Evolutionary conservation across 805 yeast genomes (phyloP), one percentile per base, ranked within the genome.

Genomic region (Millerozyma miso): DNA sequence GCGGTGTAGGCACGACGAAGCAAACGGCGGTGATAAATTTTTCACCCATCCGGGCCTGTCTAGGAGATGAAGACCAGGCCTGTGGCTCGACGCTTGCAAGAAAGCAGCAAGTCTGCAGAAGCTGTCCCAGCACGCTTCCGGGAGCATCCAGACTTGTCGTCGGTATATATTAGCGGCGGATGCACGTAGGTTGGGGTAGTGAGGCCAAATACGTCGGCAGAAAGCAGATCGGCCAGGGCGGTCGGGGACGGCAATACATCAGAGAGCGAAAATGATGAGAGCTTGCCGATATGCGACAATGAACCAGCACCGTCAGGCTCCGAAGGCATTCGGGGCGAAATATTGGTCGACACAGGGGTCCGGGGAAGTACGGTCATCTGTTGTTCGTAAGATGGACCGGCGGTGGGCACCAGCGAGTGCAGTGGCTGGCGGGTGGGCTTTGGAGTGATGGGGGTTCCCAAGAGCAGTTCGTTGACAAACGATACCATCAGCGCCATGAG

Each of bases 401-500:
- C 7, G 14, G 34, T 7, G 14, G 34, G 14, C 17, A 13, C 14
- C 14, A 45, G 29, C 53, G 55, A 6, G 54, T 50, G 31, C 43
- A 46, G 15, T n/a, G 14, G 18, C 19, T 12, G 16, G 19, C 23
- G 34, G 32, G 23, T 15, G 5, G 26, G 39, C 39, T 50, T 63
- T 16, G 74, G 73, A 4, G 72, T 67, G 35, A 64, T 56, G 19
- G 65, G 63, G 18, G 55, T 39, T 37, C 40, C 29, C 18, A 32
- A n/a, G 26, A 10, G 44, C 47, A 55, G 58, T 23, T 53, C 51
- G 44, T 62, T 61, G 35, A 69, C 62, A 43, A 58, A 62, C 26
- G 55, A 54, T 33, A 67, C 59, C 49, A 69, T 50, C 26, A 58
- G 48, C 44, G 56, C 60, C 75, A 69, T 69, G 39, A 63, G 56